Conservation (phyloP, 2,329 filamentous ascomycete species). For the Cordyceps pruinosa region DNA sequence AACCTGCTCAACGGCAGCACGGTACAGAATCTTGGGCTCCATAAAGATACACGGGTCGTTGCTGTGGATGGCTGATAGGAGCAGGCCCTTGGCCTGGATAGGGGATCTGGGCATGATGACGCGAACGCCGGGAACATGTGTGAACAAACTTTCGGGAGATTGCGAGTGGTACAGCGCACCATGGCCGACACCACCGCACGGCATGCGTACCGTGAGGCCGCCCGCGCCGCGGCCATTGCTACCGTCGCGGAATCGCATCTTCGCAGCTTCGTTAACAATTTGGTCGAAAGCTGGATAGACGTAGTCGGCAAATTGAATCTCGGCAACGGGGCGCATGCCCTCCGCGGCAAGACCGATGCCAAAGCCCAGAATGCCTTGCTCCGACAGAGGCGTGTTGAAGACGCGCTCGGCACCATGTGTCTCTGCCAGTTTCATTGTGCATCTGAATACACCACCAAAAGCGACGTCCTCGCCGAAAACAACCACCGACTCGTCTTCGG, state of each 20-base stretch:
- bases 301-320: slow-evolving; percentile 95
- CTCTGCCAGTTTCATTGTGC: slow-evolving; percentile 82
- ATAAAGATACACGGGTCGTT: slow-evolving; percentile 88
- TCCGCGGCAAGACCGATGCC: slow-evolving; percentile 84
- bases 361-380: slow-evolving; percentile 93
- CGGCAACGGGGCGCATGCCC: slow-evolving; percentile 86
- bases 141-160: slow-evolving; percentile 81
- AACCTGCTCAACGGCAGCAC: slow-evolving; percentile 86
- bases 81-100: slow-evolving; percentile 78
- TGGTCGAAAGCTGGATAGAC: slow-evolving; percentile 91
- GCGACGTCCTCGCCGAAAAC: slow-evolving; percentile 96
- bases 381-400: slow-evolving; percentile 91
- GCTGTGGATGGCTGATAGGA: slow-evolving; percentile 68
- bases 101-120: slow-evolving; percentile 85
- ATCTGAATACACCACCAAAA: slow-evolving; percentile 93
- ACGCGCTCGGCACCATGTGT: slow-evolving; percentile 83
- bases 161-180: slow-evolving; percentile 85
- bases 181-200: slow-evolving; percentile 81
- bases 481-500: slow-evolving; percentile 76
- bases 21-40: slow-evolving; percentile 90
- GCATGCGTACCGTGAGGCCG: slow-evolving; percentile 83
- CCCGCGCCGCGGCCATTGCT: slow-evolving; percentile 55
- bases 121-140: slow-evolving; percentile 76
- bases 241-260: slow-evolving; percentile 72
- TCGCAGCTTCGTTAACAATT: slow-evolving; percentile 87